These are phyloP conservation scores for Pseudonitzschia pungens DNA, from an alignment of 108 stramenopile species.

Conservation along the genomic window DNA sequence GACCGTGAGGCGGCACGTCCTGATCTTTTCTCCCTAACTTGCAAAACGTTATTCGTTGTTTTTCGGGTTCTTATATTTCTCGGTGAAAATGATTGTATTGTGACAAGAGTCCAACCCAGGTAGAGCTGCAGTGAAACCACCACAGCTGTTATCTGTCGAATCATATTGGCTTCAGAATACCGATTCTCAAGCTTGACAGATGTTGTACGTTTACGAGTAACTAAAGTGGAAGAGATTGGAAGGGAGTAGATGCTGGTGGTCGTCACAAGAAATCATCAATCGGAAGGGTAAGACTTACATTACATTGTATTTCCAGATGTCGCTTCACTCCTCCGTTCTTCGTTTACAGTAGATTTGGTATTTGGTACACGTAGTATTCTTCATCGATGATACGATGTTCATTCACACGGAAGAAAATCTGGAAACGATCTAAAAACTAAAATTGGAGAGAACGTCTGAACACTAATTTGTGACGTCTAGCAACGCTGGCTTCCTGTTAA, in stretches of 20 bases:
- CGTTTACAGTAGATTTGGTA: too few relatives aligned
- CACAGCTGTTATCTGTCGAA: background rate
- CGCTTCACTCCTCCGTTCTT: too few relatives aligned
- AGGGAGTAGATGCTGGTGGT: too few relatives aligned
- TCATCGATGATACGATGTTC: background rate
- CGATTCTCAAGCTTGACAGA: too few relatives aligned
- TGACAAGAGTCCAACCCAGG: conserved; percentile 2
- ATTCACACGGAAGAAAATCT: background rate
- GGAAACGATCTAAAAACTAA: background rate
- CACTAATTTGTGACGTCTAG: too few relatives aligned
- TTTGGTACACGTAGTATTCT: background rate
- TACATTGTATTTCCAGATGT: too few relatives aligned
- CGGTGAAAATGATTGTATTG: background rate
- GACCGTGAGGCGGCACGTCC: background rate
- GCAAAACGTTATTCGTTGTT: background rate
- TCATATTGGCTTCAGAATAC: background rate
- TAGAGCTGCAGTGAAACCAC: background rate
- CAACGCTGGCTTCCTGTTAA: background rate
- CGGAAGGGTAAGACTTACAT: too few relatives aligned
- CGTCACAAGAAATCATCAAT: too few relatives aligned
- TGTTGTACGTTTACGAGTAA: too few relatives aligned
- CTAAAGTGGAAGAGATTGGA: too few relatives aligned
- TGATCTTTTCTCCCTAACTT: background rate
- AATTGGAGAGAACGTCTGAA: too few relatives aligned
- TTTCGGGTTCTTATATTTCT: background rate